Conservation (phyloP, 495 filamentous ascomycete species). For the Aspergillus egyptiacus region DNA sequence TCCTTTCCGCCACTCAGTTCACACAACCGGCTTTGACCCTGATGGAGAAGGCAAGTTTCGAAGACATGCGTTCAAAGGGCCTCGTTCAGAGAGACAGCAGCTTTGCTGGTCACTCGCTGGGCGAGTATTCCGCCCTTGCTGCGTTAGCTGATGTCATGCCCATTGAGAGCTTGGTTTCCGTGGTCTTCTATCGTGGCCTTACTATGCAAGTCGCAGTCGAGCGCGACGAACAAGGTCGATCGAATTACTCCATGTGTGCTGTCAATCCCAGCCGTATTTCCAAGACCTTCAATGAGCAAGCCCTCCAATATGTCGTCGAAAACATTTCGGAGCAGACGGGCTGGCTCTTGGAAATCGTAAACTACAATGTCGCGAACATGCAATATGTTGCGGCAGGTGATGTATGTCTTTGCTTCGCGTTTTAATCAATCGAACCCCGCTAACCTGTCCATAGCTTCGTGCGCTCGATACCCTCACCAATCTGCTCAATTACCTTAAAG, state of each 20-base stretch:
- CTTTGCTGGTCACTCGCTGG: constrained; percentile 96
- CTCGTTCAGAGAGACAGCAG: constrained; percentile 92
- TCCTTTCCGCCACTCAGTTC: constrained; percentile 97
- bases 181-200: constrained; percentile 97
- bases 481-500: constrained; percentile 89
- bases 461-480: constrained; percentile 91
- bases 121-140: constrained; percentile 95
- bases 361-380: constrained; percentile 97
- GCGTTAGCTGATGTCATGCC: constrained; percentile 98
- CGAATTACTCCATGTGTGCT: constrained; percentile 98
- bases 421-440: not conserved
- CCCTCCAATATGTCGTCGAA: constrained; percentile 89
- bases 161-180: constrained; percentile 94
- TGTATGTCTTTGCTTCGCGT: constrained; percentile 26
- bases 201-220: constrained; percentile 99
- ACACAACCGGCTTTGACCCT: constrained; percentile 94
- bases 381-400: constrained; percentile 98
- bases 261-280: constrained; percentile 97
- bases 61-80: constrained; percentile 97
- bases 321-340: constrained; percentile 86
- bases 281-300: constrained; percentile 96
- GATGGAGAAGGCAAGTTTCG: constrained; percentile 99
- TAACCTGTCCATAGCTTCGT: constrained; percentile 53
- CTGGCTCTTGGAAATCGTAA: constrained; percentile 97
- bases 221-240: constrained; percentile 84